Evolutionary conservation across 108 stramenopile species (phyloP).

Genomic region (Pseudonitzschia multiseries): DNA sequence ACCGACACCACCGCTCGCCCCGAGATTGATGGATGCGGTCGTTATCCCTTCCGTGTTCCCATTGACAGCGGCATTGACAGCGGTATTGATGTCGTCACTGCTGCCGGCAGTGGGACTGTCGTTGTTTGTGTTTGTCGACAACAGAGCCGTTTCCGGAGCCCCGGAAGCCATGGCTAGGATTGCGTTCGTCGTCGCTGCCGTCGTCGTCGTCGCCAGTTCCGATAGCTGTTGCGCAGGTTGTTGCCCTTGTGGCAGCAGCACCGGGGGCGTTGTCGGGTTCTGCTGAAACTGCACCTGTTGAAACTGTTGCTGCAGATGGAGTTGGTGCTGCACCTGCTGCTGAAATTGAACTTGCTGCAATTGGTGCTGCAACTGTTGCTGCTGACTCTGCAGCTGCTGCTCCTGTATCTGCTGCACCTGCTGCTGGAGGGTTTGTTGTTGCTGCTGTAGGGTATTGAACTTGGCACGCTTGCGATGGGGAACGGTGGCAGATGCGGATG

Average conservation of each 20-base stretch:
- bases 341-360: neutral
- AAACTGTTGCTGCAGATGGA: neutral
- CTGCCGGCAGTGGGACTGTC: neutral
- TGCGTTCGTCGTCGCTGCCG: too few relatives aligned
- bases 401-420: neutral
- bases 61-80: too few relatives aligned
- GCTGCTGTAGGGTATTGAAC: neutral
- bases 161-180: too few relatives aligned
- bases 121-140: neutral
- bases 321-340: neutral
- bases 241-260: neutral
- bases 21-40: neutral
- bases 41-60: too few relatives aligned
- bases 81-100: neutral
- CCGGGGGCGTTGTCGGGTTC: neutral
- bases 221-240: neutral
- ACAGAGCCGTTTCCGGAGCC: neutral
- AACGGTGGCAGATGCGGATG: neutral
- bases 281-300: neutral
- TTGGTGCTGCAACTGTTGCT: neutral
- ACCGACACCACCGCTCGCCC: neutral
- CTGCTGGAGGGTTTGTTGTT: conserved; percentile 5
- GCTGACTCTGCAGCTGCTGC: conserved; percentile 4
- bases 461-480: conserved; percentile 3
- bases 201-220: too few relatives aligned